Percentiles rank a stretch among this genome's conserved stretches.
Evolutionary conservation across 345 rosid species (phyloP).

Genomic region (Populus nigra): DNA sequence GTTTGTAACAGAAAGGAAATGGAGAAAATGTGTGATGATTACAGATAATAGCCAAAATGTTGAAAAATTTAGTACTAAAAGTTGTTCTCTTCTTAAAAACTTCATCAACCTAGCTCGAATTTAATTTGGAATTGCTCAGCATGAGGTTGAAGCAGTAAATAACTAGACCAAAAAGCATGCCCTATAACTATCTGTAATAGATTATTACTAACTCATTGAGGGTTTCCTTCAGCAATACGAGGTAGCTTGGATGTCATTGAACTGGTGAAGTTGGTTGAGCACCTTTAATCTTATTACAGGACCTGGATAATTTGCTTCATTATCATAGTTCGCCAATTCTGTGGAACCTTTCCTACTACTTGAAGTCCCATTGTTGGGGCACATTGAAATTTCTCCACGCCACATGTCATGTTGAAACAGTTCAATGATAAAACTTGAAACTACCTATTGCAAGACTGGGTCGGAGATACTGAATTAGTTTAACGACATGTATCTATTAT

Average conservation of each 20-base stretch:
- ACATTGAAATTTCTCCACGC: too few relatives aligned
- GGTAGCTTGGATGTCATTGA: background rate
- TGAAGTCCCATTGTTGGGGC: too few relatives aligned
- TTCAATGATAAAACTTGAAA: too few relatives aligned
- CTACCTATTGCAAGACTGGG: background rate
- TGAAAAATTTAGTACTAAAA: background rate
- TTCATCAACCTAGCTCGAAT: background rate
- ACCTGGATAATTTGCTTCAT: background rate
- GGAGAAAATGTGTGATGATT: background rate
- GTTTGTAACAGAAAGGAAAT: background rate
- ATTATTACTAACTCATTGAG: background rate
- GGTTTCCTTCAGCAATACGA: background rate
- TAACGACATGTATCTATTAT: background rate
- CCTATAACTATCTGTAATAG: background rate
- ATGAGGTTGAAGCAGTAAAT: background rate
- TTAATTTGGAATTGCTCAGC: background rate
- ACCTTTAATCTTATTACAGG: background rate
- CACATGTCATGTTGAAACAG: too few relatives aligned
- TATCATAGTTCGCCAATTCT: background rate
- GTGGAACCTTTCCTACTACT: background rate
- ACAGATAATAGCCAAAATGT: background rate
- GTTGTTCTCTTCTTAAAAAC: background rate
- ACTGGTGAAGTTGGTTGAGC: background rate
- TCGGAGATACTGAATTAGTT: background rate
- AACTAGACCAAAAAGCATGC: background rate